A percentile compares a stretch with the other conserved stretches of the same genome.
Conservation (phyloP, 371 early-diverging fungal genomes). For the Cokeromyces recurvatus region DNA sequence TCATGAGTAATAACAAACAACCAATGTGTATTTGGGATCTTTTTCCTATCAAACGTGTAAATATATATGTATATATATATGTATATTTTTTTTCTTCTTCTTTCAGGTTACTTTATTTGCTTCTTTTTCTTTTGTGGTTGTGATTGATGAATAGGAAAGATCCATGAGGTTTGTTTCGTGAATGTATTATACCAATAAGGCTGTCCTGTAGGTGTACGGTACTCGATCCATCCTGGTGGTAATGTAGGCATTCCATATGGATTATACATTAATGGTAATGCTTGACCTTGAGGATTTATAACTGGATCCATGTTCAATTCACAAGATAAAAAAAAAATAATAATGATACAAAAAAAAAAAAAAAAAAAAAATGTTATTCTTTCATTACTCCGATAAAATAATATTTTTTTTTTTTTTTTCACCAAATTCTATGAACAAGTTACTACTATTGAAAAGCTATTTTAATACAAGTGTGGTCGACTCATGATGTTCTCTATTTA, state of each 20-base stretch:
- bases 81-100: conserved; percentile 18
- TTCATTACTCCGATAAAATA: too few relatives aligned
- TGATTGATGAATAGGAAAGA: conserved; percentile 28
- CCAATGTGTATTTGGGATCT: conserved; percentile 72
- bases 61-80: conserved; percentile 17
- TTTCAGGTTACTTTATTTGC: conserved; percentile 26
- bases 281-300: too few relatives aligned
- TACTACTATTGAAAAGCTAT: too few relatives aligned
- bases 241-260: conserved; percentile 5
- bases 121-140: conserved; percentile 23
- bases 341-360: too few relatives aligned
- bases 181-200: conserved; percentile 56
- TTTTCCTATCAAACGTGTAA: conserved; percentile 33
- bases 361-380: too few relatives aligned
- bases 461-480: too few relatives aligned
- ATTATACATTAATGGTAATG: conserved; percentile 3
- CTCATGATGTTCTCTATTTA: too few relatives aligned
- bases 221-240: conserved; percentile 61
- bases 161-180: conserved; percentile 54
- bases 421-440: too few relatives aligned
- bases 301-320: too few relatives aligned
- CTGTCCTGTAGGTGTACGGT: conserved; percentile 51
- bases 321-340: too few relatives aligned
- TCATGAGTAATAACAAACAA: conserved; percentile 66
- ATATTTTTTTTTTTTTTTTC: too few relatives aligned